Base-by-base conservation (phyloP, 2,329 filamentous ascomycete species). In the Hypoxylon sp. region DNA sequence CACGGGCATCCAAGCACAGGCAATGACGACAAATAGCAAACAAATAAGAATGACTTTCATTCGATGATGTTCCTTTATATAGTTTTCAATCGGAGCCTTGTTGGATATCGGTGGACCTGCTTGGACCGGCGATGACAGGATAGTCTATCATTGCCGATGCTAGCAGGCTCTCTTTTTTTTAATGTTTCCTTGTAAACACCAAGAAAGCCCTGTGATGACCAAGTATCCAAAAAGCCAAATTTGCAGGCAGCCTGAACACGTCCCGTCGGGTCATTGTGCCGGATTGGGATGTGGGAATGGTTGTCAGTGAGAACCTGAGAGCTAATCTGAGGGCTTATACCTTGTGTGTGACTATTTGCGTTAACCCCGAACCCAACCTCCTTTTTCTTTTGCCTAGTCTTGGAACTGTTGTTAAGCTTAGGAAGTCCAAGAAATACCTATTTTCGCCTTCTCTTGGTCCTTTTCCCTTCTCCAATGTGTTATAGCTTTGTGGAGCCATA, bases 161-260 rank as follows among this genome's bases (percentile, higher is more conserved):
- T 55, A 65, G 54, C 56, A 58, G 59, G 50, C 55, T 70, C 33
- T 59, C 56, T 44, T 44, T 33, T 44, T 33, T 62, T 58, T 62
- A 22, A 55, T 61, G 11, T 62, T 62, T 29, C 63, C 68, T 74
- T 26, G 65, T 65, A 70, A 66, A 55, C 61, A 64, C 73, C 72
- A 74, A 75, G 74, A 76, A 72, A 44, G 76, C 83, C 83, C 83
- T 70, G 78, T 86, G 84, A 86, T 86, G 84, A 86, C 80, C 73
- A 77, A 82, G 74, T 75, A 80, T 82, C 84, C 84, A 85, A 86
- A 84, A 85, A 86, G 84, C 84, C 84, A 86, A 86, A 86, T 84
- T 86, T 86, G 84, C 82, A 86, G 83, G 76, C 82, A 85, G 77
- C 82, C 72, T 77, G 75, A 74, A 70, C 74, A 46, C 71, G 33